A percentile compares a stretch with the other conserved stretches of the same genome.
Conservation (phyloP, 768 basidiomycete species). For the Trametes cinnabarina region DNA sequence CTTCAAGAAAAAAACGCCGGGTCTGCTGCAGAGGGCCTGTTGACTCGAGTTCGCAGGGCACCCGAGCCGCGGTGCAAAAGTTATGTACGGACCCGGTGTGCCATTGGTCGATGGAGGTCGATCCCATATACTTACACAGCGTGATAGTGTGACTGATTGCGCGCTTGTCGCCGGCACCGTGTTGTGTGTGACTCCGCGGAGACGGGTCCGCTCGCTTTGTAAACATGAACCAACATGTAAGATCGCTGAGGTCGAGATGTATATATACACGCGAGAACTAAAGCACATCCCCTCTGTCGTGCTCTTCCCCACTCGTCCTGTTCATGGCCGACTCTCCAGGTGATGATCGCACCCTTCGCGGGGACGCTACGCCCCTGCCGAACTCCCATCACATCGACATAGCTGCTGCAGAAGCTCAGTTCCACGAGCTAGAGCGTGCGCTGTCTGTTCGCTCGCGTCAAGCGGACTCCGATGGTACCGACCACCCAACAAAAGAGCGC, state of each 20-base stretch:
- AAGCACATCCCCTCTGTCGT: neutral
- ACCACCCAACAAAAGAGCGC: neutral
- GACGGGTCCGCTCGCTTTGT: slow-evolving; percentile 5
- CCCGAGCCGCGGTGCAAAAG: neutral
- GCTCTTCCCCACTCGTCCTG: slow-evolving; percentile 4
- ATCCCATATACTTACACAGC: neutral
- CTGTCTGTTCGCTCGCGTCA: slow-evolving; percentile 23
- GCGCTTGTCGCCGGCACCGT: neutral
- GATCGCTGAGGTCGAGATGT: slow-evolving; percentile 5
- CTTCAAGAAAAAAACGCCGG: neutral
- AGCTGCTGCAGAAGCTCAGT: slow-evolving; percentile 48
- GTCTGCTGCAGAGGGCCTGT: no score
- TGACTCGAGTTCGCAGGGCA: neutral
- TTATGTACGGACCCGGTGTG: neutral
- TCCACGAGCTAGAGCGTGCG: slow-evolving; percentile 51
- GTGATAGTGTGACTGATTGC: neutral
- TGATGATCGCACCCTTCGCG: slow-evolving; percentile 28
- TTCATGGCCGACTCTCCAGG: slow-evolving; percentile 29
- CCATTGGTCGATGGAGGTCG: neutral
- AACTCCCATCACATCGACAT: slow-evolving; percentile 44
- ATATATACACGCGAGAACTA: slow-evolving; percentile 2
- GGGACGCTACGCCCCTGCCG: slow-evolving; percentile 17
- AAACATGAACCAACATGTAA: slow-evolving; percentile 2
- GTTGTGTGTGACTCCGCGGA: neutral
- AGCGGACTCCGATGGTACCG: neutral